These are phyloP conservation scores for Coemansia sp. DNA, from an alignment of 371 early-diverging fungal genomes.

Conservation along the genomic window DNA sequence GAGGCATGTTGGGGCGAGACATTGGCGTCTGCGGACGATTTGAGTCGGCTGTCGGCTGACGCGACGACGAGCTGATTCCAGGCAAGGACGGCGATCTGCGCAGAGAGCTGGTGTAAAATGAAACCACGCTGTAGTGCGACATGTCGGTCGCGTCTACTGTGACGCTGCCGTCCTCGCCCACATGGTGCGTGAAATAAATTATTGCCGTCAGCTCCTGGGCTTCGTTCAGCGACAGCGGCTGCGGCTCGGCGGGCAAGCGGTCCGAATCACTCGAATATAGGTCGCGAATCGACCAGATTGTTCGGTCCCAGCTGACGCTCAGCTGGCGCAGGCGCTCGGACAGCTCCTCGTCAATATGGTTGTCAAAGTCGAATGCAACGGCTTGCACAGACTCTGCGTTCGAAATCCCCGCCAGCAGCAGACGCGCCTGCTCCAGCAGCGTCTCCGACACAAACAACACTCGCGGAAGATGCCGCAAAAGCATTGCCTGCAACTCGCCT, in stretches of 20 bases:
- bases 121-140: constrained; percentile 13
- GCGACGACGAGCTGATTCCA: not conserved
- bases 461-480: constrained; percentile 17
- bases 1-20: not conserved
- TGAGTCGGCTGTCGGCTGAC: not conserved
- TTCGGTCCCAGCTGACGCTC: not conserved
- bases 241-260: constrained; percentile 8
- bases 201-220: constrained; percentile 25
- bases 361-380: constrained; percentile 9
- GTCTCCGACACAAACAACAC: constrained; percentile 20
- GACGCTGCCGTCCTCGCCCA: not conserved
- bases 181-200: constrained; percentile 17
- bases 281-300: constrained; percentile 2
- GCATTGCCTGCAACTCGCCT: constrained; percentile 7
- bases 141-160: not conserved
- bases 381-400: not conserved
- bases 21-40: constrained; percentile 19
- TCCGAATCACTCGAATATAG: constrained; percentile 7
- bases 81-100: constrained; percentile 28
- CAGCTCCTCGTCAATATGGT: not conserved
- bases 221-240: constrained; percentile 9
- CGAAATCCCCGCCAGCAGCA: constrained; percentile 10
- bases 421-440: constrained; percentile 7
- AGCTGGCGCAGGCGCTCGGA: not conserved
- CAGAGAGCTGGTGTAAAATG: constrained; percentile 11